Conservation (phyloP, 2,329 filamentous ascomycete species). For the Diaporthe australafricana region DNA sequence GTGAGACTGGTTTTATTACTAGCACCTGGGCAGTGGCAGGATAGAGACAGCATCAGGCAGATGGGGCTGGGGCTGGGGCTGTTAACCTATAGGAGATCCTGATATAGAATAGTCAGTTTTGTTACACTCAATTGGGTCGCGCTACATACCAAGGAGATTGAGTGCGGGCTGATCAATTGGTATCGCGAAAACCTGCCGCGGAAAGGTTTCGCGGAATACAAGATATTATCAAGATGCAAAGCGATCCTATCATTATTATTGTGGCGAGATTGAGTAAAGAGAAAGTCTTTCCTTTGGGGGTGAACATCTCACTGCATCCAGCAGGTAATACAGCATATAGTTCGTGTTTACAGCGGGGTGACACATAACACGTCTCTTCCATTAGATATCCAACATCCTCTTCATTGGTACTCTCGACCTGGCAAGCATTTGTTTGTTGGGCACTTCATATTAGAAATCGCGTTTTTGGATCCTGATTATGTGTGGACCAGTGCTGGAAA, state of each 20-base stretch:
- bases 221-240: no score
- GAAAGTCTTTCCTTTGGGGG: neutral
- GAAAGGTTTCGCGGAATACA: neutral
- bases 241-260: no score
- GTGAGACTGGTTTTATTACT: neutral
- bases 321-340: neutral
- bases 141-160: neutral
- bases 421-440: neutral
- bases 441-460: neutral
- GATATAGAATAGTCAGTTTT: neutral
- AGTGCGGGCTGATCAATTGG: neutral
- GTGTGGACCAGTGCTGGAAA: no score
- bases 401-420: neutral
- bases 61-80: neutral
- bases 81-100: neutral
- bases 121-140: neutral
- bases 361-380: neutral
- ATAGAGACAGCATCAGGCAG: neutral
- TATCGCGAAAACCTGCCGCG: neutral
- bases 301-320: neutral
- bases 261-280: no score
- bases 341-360: no score
- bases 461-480: neutral
- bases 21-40: neutral
- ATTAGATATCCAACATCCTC: no score